Base-by-base conservation (phyloP, 805 yeast genomes). In the Barnettozyma sucrosica region DNA sequence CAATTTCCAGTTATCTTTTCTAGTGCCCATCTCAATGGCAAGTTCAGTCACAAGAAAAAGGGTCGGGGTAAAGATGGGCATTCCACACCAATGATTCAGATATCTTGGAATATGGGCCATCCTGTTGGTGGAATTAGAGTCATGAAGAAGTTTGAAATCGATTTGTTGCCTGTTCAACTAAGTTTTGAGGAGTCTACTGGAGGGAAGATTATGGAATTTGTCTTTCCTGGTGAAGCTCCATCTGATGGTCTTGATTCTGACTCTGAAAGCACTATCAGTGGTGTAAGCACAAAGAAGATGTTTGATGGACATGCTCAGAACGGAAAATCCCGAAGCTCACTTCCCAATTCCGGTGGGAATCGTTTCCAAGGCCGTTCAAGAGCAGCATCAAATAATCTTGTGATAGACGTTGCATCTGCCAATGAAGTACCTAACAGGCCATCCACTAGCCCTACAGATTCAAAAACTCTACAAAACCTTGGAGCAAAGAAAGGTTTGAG, bases 41-140 rank as follows among this genome's bases (percentile, higher is more conserved):
- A 32, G 41, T 42, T 23, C 30, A 47, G 24, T 43, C 42, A 26
- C 33, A 55, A 25, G 47, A 56, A 33, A 4, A 28, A 36, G 7
- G 13, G 7, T 10, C 13, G 18, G n/a, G 16, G 5, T 13, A 25
- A 25, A 20, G 54, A 56, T n/a, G 53, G 47, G 1, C 57, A 62
- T 13, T 46, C 46, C 8, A 48, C 50, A 13, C 68, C 67, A 32
- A 63, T 78, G 51, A 62, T 83, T 7, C 64, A 66, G 7, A 64
- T 81, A 2, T 60, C 66, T 10, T 90, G 98, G 98, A 76, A 79
- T n/a, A 78, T 85, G 81, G 77, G 84, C 45, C 79, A 77, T 46
- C 89, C 95, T 0, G 84, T 92, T 47, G 98, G 97, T 28, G 98
- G 98, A 10, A 89, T 90, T 44, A 77, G 85, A n/a, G 81, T 90